phyloP scores from a whole-genome alignment of 352 stramenopile genomes.

The Pythium rhizo-oryzae region DNA sequence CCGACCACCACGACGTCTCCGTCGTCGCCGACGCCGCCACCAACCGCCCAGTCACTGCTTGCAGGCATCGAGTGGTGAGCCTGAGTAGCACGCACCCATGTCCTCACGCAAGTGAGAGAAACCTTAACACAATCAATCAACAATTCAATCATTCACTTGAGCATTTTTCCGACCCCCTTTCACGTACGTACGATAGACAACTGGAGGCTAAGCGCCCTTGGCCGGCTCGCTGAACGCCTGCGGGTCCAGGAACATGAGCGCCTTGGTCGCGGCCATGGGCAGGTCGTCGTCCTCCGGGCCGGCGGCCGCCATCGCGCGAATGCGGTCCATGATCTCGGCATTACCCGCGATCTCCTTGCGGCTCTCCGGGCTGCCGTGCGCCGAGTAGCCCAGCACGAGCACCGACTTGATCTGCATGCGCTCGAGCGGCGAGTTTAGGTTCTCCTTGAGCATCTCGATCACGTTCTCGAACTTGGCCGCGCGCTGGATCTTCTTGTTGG shows the following conservation, averaged over 20 bases:
- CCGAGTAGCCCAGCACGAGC: conserved; percentile 14
- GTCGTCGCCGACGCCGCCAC: not conserved
- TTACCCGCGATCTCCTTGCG: not conserved
- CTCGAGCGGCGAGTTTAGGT: not conserved
- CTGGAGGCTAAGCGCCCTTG: not conserved
- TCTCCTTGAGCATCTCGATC: not conserved
- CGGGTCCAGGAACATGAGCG: conserved; percentile 4
- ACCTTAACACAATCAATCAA: not conserved
- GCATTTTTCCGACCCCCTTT: not conserved
- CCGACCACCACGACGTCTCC: not conserved
- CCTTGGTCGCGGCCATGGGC: not conserved
- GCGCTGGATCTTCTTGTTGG: conserved; percentile 8
- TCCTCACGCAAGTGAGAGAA: not conserved
- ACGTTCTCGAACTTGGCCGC: conserved; percentile 8
- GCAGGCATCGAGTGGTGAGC: conserved; percentile 1
- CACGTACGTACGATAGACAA: not conserved
- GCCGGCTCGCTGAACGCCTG: not conserved
- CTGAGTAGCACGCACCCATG: not conserved
- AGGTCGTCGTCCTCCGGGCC: conserved; percentile 5
- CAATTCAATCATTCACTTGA: not conserved
- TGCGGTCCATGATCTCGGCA: not conserved
- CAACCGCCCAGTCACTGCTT: not conserved
- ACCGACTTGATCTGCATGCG: conserved; percentile 7
- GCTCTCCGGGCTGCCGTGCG: conserved; percentile 6
- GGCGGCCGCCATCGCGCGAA: not conserved